Conservation (phyloP, 495 filamentous ascomycete species). For the Poronia punctata region DNA sequence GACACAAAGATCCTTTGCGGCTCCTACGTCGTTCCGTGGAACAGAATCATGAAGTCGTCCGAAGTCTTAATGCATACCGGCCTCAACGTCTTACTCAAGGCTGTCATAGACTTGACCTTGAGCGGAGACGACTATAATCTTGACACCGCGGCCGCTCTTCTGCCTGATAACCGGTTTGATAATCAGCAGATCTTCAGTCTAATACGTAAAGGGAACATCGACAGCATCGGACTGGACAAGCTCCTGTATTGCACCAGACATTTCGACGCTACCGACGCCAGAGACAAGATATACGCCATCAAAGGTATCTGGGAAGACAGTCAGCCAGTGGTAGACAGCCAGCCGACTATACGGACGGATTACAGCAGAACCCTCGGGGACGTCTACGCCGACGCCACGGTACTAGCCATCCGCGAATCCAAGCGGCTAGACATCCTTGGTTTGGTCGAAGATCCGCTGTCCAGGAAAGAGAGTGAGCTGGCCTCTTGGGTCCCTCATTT, state of each 20-base stretch:
- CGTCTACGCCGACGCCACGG: constrained; percentile 10
- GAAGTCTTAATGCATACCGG: constrained; percentile 6
- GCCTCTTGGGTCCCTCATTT: constrained; percentile 20
- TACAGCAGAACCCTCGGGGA: background rate
- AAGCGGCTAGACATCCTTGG: constrained; percentile 12
- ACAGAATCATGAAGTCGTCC: constrained; percentile 6
- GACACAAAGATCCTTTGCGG: constrained; percentile 4
- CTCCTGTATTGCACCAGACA: constrained; percentile 11
- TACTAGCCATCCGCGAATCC: constrained; percentile 13
- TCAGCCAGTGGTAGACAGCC: background rate
- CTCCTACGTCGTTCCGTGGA: constrained; percentile 5
- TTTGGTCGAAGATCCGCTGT: constrained; percentile 10
- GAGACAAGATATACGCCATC: constrained; percentile 14
- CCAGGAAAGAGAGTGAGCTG: constrained; percentile 1
- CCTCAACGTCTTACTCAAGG: constrained; percentile 8
- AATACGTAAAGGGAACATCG: constrained; percentile 2
- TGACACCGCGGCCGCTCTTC: background rate
- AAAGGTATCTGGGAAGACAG: constrained; percentile 8
- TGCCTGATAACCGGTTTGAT: constrained; percentile 8
- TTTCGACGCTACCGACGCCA: constrained; percentile 10
- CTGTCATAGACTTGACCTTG: background rate
- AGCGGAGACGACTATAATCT: constrained; percentile 4
- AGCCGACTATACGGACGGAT: background rate
- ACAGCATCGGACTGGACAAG: constrained; percentile 3
- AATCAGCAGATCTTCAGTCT: constrained; percentile 13